Base-by-base conservation (phyloP, 129 eudicot species). In the Pseudognaphalium luteoalbum region DNA sequence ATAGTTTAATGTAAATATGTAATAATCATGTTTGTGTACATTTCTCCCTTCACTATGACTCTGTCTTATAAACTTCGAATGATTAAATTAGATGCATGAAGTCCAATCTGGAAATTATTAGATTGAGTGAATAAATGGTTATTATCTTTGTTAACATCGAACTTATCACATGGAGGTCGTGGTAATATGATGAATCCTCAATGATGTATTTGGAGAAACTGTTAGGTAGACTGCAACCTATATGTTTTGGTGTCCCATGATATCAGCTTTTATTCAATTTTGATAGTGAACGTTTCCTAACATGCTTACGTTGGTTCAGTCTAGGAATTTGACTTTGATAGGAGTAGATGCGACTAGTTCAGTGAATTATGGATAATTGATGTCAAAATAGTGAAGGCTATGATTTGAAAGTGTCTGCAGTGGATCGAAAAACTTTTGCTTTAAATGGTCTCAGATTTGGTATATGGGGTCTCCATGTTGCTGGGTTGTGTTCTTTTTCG, bases 71-170 rank as follows among this genome's bases (percentile, higher is more conserved):
- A 60, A 60, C 7, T 60, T 60, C 8, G 12, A 20, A 9, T 22
- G 68, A n/a, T n/a, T n/a, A n/a, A n/a, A n/a, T n/a, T n/a, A n/a
- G n/a, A 15, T 63, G 68, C 39, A 12, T 28, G 68, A 62, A 62
- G 12, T 62, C 68, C 39, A 62, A 21, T 28, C n/a, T 30, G 17
- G 39, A 28, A 20, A 56, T 62, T 62, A 11, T 62, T 30, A 3
- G 12, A 28, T 62, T 9, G 34, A 29, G 17, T 9, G 10, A 25
- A 25, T 1, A 25, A 20, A 20, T 60, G 66, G 30, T 22, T 60
- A 4, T 6, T 5, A 60, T 56, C 16, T 16, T 41, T 39, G 17
- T 35, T 39, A 35, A 67, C 41, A 63, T 29, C 20, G 22, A 29
- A 16, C 11, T 61, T 59, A 47, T 47, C 54, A 32, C 34, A 32